Evolutionary conservation across 495 filamentous ascomycete genomes (phyloP), one percentile per base, ranked within the genome.

Genomic region (Patellaria atrata): DNA sequence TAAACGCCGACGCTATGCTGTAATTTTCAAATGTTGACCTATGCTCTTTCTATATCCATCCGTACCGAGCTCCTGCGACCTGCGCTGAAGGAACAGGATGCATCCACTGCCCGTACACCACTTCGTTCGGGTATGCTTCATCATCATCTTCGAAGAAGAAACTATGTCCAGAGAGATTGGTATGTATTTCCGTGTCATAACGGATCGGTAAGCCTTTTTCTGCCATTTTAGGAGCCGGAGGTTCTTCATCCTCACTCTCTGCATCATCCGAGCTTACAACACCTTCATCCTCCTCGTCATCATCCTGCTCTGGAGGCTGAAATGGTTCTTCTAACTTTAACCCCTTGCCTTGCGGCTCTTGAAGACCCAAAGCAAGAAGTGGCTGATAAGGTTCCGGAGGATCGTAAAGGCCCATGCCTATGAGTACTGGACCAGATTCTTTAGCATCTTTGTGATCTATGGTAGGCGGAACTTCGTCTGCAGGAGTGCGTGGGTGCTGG

Each of bases 321-420:
- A 81, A 91, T 4, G 77, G 77, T 41, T 87, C 82, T 59, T 86
- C 82, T 10, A 91, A 60, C 49, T 86, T 91, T 46, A 86, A 55
- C 0, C 80, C 81, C 48, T 80, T 80, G 26, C 80, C 79, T 37
- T 47, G 18, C 55, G 53, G 48, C 49, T 57, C 9, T 47, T 51
- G 22, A 52, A 45, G 12, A 64, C 65, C 27, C n/a, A n/a, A n/a
- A n/a, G 65, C 66, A 5, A 53, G 25, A 5, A 59, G 59, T 35
- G 57, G 60, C 34, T 65, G 63, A 28, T 62, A n/a, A n/a, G 51
- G 38, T 61, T 68, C 70, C 5, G 76, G 75, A 20, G 70, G 56
- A 48, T 79, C 81, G 58, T 91, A 87, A 1, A 91, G 65, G 8
- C 82, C 82, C 74, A 91, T 77, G 14, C 80, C 82, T 14, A 84